Evolutionary conservation across 1,284 basidiomycete species (phyloP), one percentile per base, ranked within the genome.

Genomic region (Trametes polyzona): DNA sequence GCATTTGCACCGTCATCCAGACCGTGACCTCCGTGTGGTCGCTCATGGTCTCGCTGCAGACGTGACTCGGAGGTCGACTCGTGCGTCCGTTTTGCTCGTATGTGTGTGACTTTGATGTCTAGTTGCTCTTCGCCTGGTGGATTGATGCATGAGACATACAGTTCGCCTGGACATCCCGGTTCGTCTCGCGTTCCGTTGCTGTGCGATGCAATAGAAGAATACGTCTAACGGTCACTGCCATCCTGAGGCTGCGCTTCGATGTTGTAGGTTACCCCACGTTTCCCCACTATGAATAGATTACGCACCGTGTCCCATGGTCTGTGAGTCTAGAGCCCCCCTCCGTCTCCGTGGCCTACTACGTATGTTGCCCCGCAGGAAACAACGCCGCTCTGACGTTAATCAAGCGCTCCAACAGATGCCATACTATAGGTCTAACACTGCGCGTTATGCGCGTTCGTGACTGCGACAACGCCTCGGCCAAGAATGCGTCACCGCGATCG

Each of bases 1-100:
- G 59, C 12, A 33, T 61, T 14, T 61, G 59, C 52, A 61, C 59
- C 7, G 59, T 61, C 11, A 58, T 61, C 12, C 59, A 61, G 56
- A 61, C 59, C 2, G 49, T 61, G 16, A 58, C 59, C 32, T 54
- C 59, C 6, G 59, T 61, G 10, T 61, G 52, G 55, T 52, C 58
- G 8, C 53, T 56, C 27, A 44, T 37, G 21, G 44, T 42, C n/a
- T 54, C 52, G 16, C 29, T 51, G 19, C n/a, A n/a, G n/a, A n/a
- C n/a, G n/a, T n/a, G n/a, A n/a, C n/a, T n/a, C n/a, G n/a, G n/a
- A n/a, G n/a, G n/a, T 35, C 14, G 33, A 35, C 33, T 35, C 33
- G 33, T n/a, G n/a, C n/a, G n/a, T n/a, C n/a, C n/a, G n/a, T n/a
- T n/a, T n/a, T n/a, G n/a, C n/a, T n/a, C n/a, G n/a, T n/a, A n/a